A percentile compares a stretch with the other conserved stretches of the same genome.
phyloP scores from a whole-genome alignment of 805 yeast species.

The Kazachstania kunashirensis region DNA sequence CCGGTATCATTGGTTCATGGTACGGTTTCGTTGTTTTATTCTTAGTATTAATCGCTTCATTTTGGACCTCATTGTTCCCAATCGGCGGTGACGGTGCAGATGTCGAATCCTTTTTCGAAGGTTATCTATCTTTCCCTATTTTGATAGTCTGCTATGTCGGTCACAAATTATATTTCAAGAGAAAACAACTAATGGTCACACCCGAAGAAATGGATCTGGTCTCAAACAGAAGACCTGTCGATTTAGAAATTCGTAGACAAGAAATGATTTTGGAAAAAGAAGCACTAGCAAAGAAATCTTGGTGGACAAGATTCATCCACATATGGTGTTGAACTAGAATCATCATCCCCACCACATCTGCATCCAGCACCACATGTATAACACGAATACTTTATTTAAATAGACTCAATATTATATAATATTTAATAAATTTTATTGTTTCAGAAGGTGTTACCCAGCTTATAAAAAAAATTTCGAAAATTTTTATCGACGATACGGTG shows the following conservation, averaged over 20 bases:
- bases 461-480: no score
- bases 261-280: slow-evolving; percentile 41
- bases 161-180: slow-evolving; percentile 44
- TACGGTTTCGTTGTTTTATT: slow-evolving; percentile 46
- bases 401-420: no score
- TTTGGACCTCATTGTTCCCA: slow-evolving; percentile 73
- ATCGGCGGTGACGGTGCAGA: slow-evolving; percentile 41
- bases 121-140: slow-evolving; percentile 60
- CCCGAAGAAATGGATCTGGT: slow-evolving; percentile 47
- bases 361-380: no score
- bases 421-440: no score
- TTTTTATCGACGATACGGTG: no score
- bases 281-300: slow-evolving; percentile 32
- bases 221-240: slow-evolving; percentile 47
- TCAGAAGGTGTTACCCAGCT: no score
- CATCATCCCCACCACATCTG: no score
- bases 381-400: no score
- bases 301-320: slow-evolving; percentile 33
- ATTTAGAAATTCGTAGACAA: slow-evolving; percentile 39
- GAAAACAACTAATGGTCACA: slow-evolving; percentile 30
- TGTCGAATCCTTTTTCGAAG: slow-evolving; percentile 51
- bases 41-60: slow-evolving; percentile 56
- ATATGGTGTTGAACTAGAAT: slow-evolving; percentile 38
- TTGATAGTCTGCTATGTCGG: slow-evolving; percentile 48
- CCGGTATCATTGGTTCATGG: slow-evolving; percentile 54